Conservation (phyloP, 805 yeast species). For the Metschnikowia koreensis region DNA sequence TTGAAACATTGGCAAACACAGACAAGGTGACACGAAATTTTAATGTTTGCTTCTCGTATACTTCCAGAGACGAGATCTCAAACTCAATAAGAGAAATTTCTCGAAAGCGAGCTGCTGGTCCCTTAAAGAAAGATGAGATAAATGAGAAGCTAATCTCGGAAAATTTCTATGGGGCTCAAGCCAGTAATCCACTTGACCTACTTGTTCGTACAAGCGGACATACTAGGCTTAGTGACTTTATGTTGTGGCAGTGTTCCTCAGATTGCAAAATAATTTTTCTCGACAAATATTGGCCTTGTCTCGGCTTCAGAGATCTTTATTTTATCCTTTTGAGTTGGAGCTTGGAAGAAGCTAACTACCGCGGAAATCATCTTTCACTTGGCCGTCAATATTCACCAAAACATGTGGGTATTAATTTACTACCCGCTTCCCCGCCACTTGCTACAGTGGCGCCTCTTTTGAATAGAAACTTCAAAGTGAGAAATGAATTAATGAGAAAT, state of each 20-base stretch:
- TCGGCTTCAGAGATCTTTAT: constrained; percentile 47
- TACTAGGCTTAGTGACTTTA: constrained; percentile 68
- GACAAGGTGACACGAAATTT: constrained; percentile 40
- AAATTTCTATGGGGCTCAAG: constrained; percentile 56
- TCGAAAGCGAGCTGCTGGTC: constrained; percentile 21
- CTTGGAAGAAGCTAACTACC: constrained; percentile 32
- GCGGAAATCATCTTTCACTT: constrained; percentile 12
- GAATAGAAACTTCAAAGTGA: not conserved
- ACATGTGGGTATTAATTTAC: constrained; percentile 21
- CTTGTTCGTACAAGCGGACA: constrained; percentile 78
- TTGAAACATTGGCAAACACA: constrained; percentile 51
- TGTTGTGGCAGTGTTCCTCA: constrained; percentile 72
- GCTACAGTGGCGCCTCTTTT: constrained; percentile 30
- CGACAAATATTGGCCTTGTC: constrained; percentile 71
- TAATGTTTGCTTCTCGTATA: constrained; percentile 93
- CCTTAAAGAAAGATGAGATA: constrained; percentile 29
- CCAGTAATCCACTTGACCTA: constrained; percentile 60
- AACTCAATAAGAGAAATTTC: constrained; percentile 45
- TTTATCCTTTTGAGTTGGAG: constrained; percentile 60
- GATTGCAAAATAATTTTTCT: constrained; percentile 56
- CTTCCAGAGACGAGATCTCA: constrained; percentile 77
- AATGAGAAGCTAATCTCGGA: constrained; percentile 33
- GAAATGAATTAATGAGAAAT: not conserved
- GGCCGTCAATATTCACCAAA: not conserved
- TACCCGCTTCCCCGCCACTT: constrained; percentile 48